Percentiles rank a stretch among this genome's conserved stretches.
These are phyloP conservation scores for Fraxinus americana DNA, from an alignment of 257 asterid genomes.

Conservation along the genomic window DNA sequence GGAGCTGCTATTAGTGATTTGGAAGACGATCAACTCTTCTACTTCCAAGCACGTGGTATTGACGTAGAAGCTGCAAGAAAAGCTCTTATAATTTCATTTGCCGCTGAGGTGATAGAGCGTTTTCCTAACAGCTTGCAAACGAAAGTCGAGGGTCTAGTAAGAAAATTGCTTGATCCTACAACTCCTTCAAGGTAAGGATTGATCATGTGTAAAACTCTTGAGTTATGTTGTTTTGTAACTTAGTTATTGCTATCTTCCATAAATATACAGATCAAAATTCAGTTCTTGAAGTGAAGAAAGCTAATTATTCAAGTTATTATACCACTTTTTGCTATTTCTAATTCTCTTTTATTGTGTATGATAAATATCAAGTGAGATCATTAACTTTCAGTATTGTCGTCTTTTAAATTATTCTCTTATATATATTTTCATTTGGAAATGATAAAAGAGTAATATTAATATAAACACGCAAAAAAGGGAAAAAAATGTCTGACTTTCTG, in stretches of 20 bases:
- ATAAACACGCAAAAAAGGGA: no score
- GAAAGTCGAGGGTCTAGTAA: slow-evolving; percentile 61
- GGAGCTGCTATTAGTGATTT: slow-evolving; percentile 96
- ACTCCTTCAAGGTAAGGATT: slow-evolving; percentile 37
- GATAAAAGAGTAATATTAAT: no score
- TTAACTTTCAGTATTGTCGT: no score
- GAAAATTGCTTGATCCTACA: slow-evolving; percentile 50
- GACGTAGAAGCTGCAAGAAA: slow-evolving; percentile 69
- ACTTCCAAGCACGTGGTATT: slow-evolving; percentile 88
- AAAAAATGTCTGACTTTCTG: no score
- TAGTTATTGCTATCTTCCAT: neutral
- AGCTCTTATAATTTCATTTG: slow-evolving; percentile 83
- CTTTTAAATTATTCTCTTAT: no score
- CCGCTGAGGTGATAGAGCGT: slow-evolving; percentile 75
- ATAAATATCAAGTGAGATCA: no score
- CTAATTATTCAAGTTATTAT: no score
- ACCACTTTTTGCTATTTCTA: no score
- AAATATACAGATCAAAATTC: no score
- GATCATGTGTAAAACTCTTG: neutral
- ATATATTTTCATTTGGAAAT: no score
- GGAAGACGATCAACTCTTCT: slow-evolving; percentile 79
- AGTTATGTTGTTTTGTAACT: neutral
- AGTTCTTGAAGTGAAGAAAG: no score
- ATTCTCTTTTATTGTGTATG: no score
- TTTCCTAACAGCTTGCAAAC: slow-evolving; percentile 55